phyloP scores from a whole-genome alignment of 768 basidiomycete genomes.

The Mycena indigotica region DNA sequence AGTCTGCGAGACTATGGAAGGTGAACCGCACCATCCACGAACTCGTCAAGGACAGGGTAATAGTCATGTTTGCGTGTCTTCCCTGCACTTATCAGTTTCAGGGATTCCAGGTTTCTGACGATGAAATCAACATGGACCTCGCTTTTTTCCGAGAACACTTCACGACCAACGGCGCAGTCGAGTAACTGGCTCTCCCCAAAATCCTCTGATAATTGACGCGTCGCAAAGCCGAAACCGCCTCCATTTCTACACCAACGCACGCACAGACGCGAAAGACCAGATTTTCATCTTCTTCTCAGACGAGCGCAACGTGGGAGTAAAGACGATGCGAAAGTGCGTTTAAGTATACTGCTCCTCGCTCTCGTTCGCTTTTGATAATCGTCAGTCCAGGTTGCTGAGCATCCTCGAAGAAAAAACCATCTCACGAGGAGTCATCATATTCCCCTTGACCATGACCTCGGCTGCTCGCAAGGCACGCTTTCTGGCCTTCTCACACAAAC shows the following conservation, averaged over 20 bases:
- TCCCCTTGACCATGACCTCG: slow-evolving; percentile 94
- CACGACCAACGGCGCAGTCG: slow-evolving; percentile 75
- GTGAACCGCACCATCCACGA: slow-evolving; percentile 97
- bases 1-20: slow-evolving; percentile 90
- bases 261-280: slow-evolving; percentile 66
- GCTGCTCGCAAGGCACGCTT: slow-evolving; percentile 83
- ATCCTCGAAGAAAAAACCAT: slow-evolving; percentile 93
- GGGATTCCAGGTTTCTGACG: slow-evolving; percentile 93
- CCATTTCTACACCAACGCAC: slow-evolving; percentile 86
- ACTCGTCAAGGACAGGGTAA: slow-evolving; percentile 91
- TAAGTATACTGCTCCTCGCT: not conserved
- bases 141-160: slow-evolving; percentile 74
- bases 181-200: slow-evolving; percentile 57
- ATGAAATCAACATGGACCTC: slow-evolving; percentile 90
- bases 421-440: slow-evolving; percentile 90
- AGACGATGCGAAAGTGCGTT: slow-evolving; percentile 94
- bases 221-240: slow-evolving; percentile 75
- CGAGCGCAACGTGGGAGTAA: slow-evolving; percentile 92
- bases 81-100: slow-evolving; percentile 28
- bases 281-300: slow-evolving; percentile 97
- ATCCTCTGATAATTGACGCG: slow-evolving; percentile 4
- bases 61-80: slow-evolving; percentile 26
- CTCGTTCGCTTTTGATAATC: slow-evolving; percentile 2
- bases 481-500: slow-evolving; percentile 2
- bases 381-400: slow-evolving; percentile 67